Conservation (phyloP, 2,329 filamentous ascomycete species). For the Hypocreales sp. region DNA sequence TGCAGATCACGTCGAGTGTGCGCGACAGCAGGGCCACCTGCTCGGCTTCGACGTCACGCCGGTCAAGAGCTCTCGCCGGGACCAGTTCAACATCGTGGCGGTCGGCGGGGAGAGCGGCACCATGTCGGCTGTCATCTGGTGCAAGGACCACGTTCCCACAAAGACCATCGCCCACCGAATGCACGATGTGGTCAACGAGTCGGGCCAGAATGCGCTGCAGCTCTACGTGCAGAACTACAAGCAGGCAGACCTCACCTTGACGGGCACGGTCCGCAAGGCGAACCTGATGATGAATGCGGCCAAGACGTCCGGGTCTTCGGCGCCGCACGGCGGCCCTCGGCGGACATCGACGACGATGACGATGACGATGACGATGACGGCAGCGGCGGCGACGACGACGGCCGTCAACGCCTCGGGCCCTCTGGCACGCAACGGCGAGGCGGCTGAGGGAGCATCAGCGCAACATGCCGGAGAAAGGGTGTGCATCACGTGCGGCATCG, state of each 20-base stretch:
- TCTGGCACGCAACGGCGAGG: constrained; percentile 11
- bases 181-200: constrained; percentile 56
- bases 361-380: constrained; percentile 2
- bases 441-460: constrained; percentile 9
- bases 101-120: constrained; percentile 67
- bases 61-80: constrained; percentile 75
- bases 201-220: constrained; percentile 67
- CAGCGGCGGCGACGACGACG: background rate
- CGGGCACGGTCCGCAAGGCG: constrained; percentile 85
- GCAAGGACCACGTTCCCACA: constrained; percentile 66
- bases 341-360: constrained; percentile 38
- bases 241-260: constrained; percentile 80
- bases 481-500: constrained; percentile 50
- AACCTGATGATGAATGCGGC: constrained; percentile 55
- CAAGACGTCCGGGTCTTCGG: constrained; percentile 29
- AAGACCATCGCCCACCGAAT: constrained; percentile 65
- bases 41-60: constrained; percentile 85
- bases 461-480: constrained; percentile 32
- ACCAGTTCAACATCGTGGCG: constrained; percentile 65
- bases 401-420: constrained; percentile 5
- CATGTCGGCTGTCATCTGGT: constrained; percentile 83
- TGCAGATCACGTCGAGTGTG: constrained; percentile 65
- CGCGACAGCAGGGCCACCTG: constrained; percentile 64
- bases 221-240: constrained; percentile 83
- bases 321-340: constrained; percentile 23